phyloP scores from a whole-genome alignment of 352 stramenopile genomes.

The Phytophthora ramorum region DNA sequence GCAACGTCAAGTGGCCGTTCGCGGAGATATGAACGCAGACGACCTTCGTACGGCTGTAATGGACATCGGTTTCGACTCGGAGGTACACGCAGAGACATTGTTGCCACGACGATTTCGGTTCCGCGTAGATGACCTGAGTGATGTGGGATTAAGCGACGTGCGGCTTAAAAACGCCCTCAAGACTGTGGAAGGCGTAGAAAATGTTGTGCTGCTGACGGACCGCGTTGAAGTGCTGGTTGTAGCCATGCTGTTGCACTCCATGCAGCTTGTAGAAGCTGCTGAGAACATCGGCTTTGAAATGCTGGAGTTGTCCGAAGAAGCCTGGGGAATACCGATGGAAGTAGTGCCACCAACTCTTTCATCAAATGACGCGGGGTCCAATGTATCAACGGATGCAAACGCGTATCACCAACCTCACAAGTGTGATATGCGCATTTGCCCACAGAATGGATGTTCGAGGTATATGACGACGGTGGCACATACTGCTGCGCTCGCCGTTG shows the following conservation, averaged over 20 bases:
- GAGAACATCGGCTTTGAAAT: slow-evolving; percentile 52
- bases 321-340: slow-evolving; percentile 44
- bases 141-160: slow-evolving; percentile 32
- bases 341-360: slow-evolving; percentile 26
- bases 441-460: slow-evolving; percentile 71
- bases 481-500: slow-evolving; percentile 76
- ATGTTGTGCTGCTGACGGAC: slow-evolving; percentile 61
- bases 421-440: slow-evolving; percentile 70
- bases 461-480: slow-evolving; percentile 85
- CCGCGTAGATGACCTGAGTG: slow-evolving; percentile 51
- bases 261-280: slow-evolving; percentile 46
- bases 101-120: slow-evolving; percentile 65
- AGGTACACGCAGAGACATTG: slow-evolving; percentile 44
- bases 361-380: slow-evolving; percentile 2
- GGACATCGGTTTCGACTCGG: slow-evolving; percentile 69
- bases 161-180: slow-evolving; percentile 37
- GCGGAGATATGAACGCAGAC: slow-evolving; percentile 51
- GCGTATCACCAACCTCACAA: slow-evolving; percentile 44
- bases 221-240: slow-evolving; percentile 65
- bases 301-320: slow-evolving; percentile 59
- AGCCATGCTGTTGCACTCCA: slow-evolving; percentile 55
- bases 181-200: slow-evolving; percentile 72
- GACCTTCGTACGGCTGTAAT: slow-evolving; percentile 51
- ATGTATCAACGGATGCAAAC: background rate
- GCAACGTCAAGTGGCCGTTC: slow-evolving; percentile 59